Base-by-base conservation (phyloP, 1,284 basidiomycete genomes). In the Phenoliferia sp. region DNA sequence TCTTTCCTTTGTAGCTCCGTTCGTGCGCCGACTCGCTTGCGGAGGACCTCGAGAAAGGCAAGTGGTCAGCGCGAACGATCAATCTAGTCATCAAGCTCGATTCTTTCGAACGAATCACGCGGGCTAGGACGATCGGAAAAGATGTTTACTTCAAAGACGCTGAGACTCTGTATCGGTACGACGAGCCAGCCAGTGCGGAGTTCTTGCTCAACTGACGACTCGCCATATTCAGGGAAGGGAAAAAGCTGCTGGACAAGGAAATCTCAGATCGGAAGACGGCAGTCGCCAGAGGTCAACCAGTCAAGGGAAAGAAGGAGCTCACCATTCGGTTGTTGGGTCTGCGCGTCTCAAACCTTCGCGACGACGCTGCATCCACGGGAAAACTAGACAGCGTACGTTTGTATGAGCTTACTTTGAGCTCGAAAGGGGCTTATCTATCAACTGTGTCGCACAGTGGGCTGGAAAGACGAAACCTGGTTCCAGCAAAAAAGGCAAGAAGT, bases 1-100 rank as follows among this genome's bases (percentile, higher is more conserved):
- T 83, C 34, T 82, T 90, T 2, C 81, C 91, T 62, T 82, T 80
- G 22, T 83, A 90, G 76, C 83, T 97, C 0, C 84, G 89, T 33
- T 87, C 90, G 66, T 86, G 95, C 54, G 88, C 90, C 0, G 83
- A 83, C 2, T 90, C 92, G 74, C 84, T 97, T 16, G 89, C 87
- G 73, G 82, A 84, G 50, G 92, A 95, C 76, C 86, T 95, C 84
- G 79, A 82, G 22, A 77, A 83, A 15, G 67, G 80, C 32, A 75
- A 75, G 34, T 77, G 80, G 69, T 76, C 79, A 3, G 82, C 80
- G 0, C 76, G 81, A 61, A 82, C 80, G 0, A 61, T 69, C 54
- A 69, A 69, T 39, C 71, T 75, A 56, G 69, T 66, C 29, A 59
- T 74, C 62, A 73, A 73, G 77, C 82, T 90, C 32, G 86, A 90